phyloP scores from a whole-genome alignment of 2,329 filamentous ascomycete species.

The Anthostomella pinea region DNA sequence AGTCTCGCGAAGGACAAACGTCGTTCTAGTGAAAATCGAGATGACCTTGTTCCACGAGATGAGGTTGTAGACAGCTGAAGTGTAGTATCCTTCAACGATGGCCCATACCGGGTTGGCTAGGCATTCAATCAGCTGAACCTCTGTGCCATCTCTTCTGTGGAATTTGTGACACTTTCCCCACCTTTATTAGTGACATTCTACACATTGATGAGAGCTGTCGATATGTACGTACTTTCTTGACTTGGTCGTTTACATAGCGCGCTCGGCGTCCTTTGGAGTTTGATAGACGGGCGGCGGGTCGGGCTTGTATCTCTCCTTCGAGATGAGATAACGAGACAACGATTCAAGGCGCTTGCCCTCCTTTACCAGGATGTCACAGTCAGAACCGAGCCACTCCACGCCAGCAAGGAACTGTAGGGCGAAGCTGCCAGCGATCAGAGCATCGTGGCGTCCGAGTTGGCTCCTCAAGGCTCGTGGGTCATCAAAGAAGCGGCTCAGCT shows the following conservation, averaged over 20 bases:
- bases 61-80: constrained; percentile 9
- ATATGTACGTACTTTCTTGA: background rate
- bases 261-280: background rate
- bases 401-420: constrained; percentile 13
- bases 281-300: too few species aligned
- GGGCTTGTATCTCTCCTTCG: constrained; percentile 8
- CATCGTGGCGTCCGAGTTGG: constrained; percentile 7
- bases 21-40: constrained; percentile 10
- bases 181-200: constrained; percentile 3
- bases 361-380: constrained; percentile 10
- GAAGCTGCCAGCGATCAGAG: constrained; percentile 10
- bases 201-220: background rate
- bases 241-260: background rate
- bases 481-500: constrained; percentile 7
- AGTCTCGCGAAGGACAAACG: constrained; percentile 9
- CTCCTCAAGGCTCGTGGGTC: constrained; percentile 7
- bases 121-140: constrained; percentile 6
- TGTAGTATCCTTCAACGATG: constrained; percentile 7
- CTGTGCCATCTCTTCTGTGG: background rate
- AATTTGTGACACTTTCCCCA: background rate
- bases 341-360: constrained; percentile 1
- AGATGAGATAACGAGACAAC: constrained; percentile 2
- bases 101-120: constrained; percentile 3
- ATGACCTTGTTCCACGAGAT: constrained; percentile 13
- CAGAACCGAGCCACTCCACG: constrained; percentile 7